Percentiles rank a stretch among this genome's conserved stretches.
These are phyloP conservation scores for Sordariomycetes sp. DNA, from an alignment of 2,329 filamentous ascomycete genomes.

Conservation along the genomic window DNA sequence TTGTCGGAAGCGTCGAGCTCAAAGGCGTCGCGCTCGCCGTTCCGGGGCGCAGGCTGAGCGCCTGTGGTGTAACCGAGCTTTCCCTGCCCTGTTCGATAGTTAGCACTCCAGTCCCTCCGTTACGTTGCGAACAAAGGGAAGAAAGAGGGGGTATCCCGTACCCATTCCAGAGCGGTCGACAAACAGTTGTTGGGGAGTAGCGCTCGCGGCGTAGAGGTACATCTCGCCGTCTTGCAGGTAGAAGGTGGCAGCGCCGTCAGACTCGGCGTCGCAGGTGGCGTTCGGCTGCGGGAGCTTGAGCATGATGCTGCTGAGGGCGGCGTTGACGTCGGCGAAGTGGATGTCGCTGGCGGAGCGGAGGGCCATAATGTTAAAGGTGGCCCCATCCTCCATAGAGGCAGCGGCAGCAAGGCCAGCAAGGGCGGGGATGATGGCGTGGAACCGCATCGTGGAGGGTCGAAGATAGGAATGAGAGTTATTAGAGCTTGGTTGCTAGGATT, in stretches of 20 bases:
- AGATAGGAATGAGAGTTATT: neutral
- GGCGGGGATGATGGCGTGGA: slow-evolving; percentile 10
- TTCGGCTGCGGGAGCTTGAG: slow-evolving; percentile 31
- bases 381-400: slow-evolving; percentile 12
- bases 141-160: slow-evolving; percentile 15
- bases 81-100: slow-evolving; percentile 32
- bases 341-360: slow-evolving; percentile 37
- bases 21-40: slow-evolving; percentile 37
- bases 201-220: neutral
- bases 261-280: slow-evolving; percentile 33
- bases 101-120: slow-evolving; percentile 1
- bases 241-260: slow-evolving; percentile 37
- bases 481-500: too few species aligned
- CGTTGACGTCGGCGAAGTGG: slow-evolving; percentile 34
- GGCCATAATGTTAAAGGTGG: slow-evolving; percentile 36
- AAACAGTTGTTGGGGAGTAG: slow-evolving; percentile 34
- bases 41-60: slow-evolving; percentile 22
- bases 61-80: slow-evolving; percentile 40
- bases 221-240: slow-evolving; percentile 23
- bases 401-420: slow-evolving; percentile 17
- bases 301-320: slow-evolving; percentile 29
- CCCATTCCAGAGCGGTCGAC: slow-evolving; percentile 50
- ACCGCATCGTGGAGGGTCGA: slow-evolving; percentile 8
- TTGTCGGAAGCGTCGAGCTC: slow-evolving; percentile 27
- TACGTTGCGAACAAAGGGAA: neutral